These are phyloP conservation scores for Barnettozyma botsteinii DNA, from an alignment of 805 yeast genomes.

Conservation along the genomic window DNA sequence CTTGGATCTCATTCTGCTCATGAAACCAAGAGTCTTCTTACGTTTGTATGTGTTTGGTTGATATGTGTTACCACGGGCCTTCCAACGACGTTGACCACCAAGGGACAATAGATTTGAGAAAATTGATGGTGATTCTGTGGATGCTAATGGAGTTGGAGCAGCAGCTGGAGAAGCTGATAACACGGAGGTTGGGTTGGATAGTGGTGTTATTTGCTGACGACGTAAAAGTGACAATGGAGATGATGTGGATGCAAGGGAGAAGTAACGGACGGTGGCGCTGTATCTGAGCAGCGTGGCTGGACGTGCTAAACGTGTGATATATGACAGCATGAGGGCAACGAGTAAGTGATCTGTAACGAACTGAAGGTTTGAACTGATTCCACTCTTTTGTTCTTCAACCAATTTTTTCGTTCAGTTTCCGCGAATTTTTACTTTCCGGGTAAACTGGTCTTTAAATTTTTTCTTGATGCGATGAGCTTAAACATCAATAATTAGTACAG, in stretches of 20 bases:
- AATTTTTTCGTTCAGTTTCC: no score
- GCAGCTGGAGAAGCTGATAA: neutral
- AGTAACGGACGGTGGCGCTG: neutral
- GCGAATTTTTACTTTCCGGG: neutral
- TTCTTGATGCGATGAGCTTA: neutral
- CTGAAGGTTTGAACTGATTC: no score
- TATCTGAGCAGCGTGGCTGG: neutral
- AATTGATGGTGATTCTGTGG: constrained; percentile 15
- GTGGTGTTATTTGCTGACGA: constrained; percentile 3
- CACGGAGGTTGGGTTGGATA: constrained; percentile 5
- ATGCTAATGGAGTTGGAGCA: neutral
- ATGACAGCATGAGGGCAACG: no score
- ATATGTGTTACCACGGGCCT: constrained; percentile 88
- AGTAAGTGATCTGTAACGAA: no score
- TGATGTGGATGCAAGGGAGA: constrained; percentile 1
- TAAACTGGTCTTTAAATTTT: neutral
- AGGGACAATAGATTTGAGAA: constrained; percentile 27
- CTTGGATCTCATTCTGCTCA: constrained; percentile 71
- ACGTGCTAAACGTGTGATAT: neutral
- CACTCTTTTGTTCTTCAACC: no score
- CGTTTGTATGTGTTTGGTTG: constrained; percentile 90
- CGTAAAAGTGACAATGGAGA: constrained; percentile 2
- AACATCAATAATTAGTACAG: neutral
- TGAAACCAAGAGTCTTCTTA: constrained; percentile 84
- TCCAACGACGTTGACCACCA: constrained; percentile 60